These are phyloP conservation scores for Pseudogymnoascus sp. DNA, from an alignment of 2,329 filamentous ascomycete genomes.

Conservation along the genomic window DNA sequence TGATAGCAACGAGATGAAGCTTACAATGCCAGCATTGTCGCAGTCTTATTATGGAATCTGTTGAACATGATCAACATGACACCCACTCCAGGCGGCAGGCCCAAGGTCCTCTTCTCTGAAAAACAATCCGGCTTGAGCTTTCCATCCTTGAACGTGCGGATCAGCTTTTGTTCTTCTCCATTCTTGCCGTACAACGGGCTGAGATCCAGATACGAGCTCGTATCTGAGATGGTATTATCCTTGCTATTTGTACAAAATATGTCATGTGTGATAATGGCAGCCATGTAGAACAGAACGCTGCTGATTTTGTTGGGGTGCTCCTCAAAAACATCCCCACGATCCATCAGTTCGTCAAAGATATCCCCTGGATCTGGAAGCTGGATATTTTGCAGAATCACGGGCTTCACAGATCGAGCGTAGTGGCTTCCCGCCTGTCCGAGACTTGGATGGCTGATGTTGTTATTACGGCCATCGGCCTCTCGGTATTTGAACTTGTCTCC, in stretches of 20 bases:
- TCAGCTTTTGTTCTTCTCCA: slow-evolving; percentile 39
- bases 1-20: slow-evolving; percentile 4
- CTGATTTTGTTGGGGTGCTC: slow-evolving; percentile 66
- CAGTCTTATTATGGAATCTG: slow-evolving; percentile 80
- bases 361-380: slow-evolving; percentile 55
- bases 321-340: slow-evolving; percentile 41
- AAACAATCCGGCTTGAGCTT: slow-evolving; percentile 66
- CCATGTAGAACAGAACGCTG: slow-evolving; percentile 67
- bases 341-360: slow-evolving; percentile 58
- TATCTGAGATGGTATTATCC: slow-evolving; percentile 56
- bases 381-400: slow-evolving; percentile 53
- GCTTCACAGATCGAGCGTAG: slow-evolving; percentile 58
- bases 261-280: slow-evolving; percentile 60
- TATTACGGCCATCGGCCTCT: slow-evolving; percentile 61
- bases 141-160: slow-evolving; percentile 60
- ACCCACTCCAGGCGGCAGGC: slow-evolving; percentile 64
- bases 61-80: slow-evolving; percentile 72
- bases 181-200: slow-evolving; percentile 65
- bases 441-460: slow-evolving; percentile 58
- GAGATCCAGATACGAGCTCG: slow-evolving; percentile 68
- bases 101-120: slow-evolving; percentile 60
- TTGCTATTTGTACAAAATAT: slow-evolving; percentile 57
- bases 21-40: slow-evolving; percentile 59
- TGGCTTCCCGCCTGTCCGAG: slow-evolving; percentile 60
- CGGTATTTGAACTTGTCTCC: slow-evolving; percentile 58